Conservation (phyloP, 2,329 filamentous ascomycete genomes). For the Boeremia exigua region DNA sequence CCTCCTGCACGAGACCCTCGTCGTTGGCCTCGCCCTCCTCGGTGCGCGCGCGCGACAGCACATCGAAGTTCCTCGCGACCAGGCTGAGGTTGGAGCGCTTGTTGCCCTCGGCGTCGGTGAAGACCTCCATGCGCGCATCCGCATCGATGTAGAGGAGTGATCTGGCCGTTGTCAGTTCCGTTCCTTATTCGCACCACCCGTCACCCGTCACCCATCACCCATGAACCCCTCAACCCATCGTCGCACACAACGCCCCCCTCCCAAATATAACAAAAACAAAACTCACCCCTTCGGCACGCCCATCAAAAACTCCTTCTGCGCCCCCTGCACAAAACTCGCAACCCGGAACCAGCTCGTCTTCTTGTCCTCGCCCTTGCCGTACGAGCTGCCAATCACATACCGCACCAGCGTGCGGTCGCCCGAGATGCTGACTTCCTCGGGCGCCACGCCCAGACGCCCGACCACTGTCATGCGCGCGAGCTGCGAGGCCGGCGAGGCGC, state of each 20-base stretch:
- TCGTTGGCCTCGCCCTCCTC: conserved; percentile 37
- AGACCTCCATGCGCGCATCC: conserved; percentile 70
- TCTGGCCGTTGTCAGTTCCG: conserved; percentile 58
- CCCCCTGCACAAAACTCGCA: conserved; percentile 74
- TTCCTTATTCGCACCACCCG: neutral
- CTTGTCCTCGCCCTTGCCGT: conserved; percentile 71
- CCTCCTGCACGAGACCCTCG: conserved; percentile 44
- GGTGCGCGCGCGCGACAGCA: conserved; percentile 36
- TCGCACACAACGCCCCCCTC: too few species aligned
- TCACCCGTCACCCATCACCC: too few species aligned
- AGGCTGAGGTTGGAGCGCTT: conserved; percentile 70
- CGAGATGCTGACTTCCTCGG: conserved; percentile 75
- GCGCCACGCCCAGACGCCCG: conserved; percentile 80
- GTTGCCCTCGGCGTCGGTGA: conserved; percentile 73
- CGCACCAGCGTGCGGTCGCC: conserved; percentile 79
- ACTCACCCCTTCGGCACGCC: conserved; percentile 79
- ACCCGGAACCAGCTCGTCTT: conserved; percentile 87
- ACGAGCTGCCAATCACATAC: conserved; percentile 72
- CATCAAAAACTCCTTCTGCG: conserved; percentile 73
- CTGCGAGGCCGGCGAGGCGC: conserved; percentile 62
- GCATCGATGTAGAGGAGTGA: conserved; percentile 83
- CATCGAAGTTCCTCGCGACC: conserved; percentile 63
- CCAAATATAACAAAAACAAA: neutral
- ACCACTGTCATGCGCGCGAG: conserved; percentile 85
- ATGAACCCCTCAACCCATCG: neutral